Evolutionary conservation across 164 flowering plant genomes (phyloP), one percentile per base, ranked within the genome.

Genomic region (Echeveria elegans): DNA sequence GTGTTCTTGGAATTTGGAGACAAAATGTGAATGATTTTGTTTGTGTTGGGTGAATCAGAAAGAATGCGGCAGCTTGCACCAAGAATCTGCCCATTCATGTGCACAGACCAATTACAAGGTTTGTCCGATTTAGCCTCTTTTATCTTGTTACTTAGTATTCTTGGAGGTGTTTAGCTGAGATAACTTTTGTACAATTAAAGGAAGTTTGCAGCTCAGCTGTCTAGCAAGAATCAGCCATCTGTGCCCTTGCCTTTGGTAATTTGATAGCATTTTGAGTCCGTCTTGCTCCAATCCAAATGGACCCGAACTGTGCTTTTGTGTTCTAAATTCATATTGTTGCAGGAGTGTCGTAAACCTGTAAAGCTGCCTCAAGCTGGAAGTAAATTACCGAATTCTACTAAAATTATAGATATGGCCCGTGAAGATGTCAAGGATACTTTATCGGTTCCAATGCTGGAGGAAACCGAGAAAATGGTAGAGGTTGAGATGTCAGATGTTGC

Each of bases 21-120:
- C n/a, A n/a, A n/a, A n/a, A n/a, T n/a, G n/a, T n/a, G n/a, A n/a
- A n/a, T n/a, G n/a, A 34, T 15, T 32, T 6, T 50, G 59, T 14
- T 53, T 21, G 1, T 50, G 24, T 50, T 24, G 14, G 8, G 19
- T 24, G 11, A 53, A 53, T 53, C 59, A 53, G 90, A 70, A 81
- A 74, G 62, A 38, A 83, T 72, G 3, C 9, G 29, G 85, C 61
- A 7, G 31, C 67, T n/a, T 67, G 72, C 72, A 71, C 70, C 9
- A 82, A 82, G 80, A 79, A 65, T 45, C 86, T 76, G 24, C 76
- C 68, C 23, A 56, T 75, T 67, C 87, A 82, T 6, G 73, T 50
- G 41, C 82, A 83, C 79, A 82, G 96, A 23, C 93, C 93, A 1
- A 72, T 88, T 67, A 90, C 96, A 40, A 85, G 96, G 96, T 88